These are phyloP conservation scores for Alternaria consortialis DNA, from an alignment of 2,329 filamentous ascomycete species.

Conservation along the genomic window DNA sequence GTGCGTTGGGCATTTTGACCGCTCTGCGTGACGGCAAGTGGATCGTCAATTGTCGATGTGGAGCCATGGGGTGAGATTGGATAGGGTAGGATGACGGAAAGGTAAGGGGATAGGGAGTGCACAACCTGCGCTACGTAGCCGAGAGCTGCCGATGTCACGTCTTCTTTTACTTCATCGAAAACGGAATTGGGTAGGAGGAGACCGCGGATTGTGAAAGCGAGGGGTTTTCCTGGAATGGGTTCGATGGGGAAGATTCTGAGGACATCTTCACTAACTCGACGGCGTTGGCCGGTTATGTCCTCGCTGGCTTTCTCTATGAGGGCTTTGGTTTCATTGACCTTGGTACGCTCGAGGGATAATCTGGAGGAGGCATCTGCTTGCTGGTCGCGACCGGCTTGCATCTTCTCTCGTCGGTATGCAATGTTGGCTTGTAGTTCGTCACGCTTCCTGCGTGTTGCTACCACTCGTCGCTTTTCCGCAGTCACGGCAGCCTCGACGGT, in stretches of 20 bases:
- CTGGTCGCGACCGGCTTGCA: slow-evolving; percentile 67
- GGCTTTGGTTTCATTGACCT: slow-evolving; percentile 61
- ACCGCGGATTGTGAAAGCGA: slow-evolving; percentile 85
- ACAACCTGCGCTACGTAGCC: slow-evolving; percentile 81
- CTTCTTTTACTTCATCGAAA: slow-evolving; percentile 76
- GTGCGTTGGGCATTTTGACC: slow-evolving; percentile 36
- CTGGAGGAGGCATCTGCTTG: slow-evolving; percentile 69
- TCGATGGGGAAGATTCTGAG: slow-evolving; percentile 81
- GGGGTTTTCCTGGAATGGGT: slow-evolving; percentile 67
- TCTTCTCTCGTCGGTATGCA: slow-evolving; percentile 70
- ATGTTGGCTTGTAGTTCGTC: slow-evolving; percentile 75
- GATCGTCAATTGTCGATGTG: slow-evolving; percentile 77
- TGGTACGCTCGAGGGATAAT: slow-evolving; percentile 62
- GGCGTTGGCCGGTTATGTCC: slow-evolving; percentile 82
- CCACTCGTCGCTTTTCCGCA: slow-evolving; percentile 72
- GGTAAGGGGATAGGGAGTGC: slow-evolving; percentile 80
- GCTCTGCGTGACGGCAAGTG: slow-evolving; percentile 64
- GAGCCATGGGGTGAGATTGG: slow-evolving; percentile 77
- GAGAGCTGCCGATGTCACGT: slow-evolving; percentile 80
- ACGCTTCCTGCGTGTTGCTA: slow-evolving; percentile 67
- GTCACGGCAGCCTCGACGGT: slow-evolving; percentile 63
- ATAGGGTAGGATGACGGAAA: slow-evolving; percentile 81
- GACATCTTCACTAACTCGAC: slow-evolving; percentile 87
- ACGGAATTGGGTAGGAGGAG: slow-evolving; percentile 81
- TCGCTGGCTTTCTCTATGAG: slow-evolving; percentile 67